Percentiles rank a stretch among this genome's conserved stretches.
Evolutionary conservation across 108 stramenopile species (phyloP).

Genomic region (Skeletonema menzelii): DNA sequence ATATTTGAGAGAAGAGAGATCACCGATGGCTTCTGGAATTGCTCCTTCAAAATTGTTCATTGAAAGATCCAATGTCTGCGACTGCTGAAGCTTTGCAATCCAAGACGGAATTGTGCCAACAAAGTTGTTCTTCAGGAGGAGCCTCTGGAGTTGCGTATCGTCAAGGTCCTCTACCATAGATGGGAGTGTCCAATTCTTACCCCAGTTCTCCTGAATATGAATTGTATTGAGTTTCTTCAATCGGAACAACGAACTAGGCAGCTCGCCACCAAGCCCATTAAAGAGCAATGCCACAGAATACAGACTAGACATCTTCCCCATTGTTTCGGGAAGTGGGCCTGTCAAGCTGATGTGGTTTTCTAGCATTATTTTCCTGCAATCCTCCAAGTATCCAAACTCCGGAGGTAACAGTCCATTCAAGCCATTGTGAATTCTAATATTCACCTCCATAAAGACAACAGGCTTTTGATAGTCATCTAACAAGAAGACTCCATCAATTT

Average conservation of each 20-base stretch:
- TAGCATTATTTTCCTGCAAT: background rate
- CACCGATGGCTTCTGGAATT: background rate
- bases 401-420: conserved; percentile 46
- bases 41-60: background rate
- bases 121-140: background rate
- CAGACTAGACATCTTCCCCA: background rate
- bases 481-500: too few relatives aligned
- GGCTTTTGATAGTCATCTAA: too few relatives aligned
- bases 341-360: background rate
- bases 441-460: too few relatives aligned
- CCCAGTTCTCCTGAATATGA: background rate
- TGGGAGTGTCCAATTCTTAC: background rate
- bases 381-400: conserved; percentile 20
- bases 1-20: conserved; percentile 1
- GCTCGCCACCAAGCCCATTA: conserved; percentile 4
- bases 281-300: background rate
- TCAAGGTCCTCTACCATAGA: background rate
- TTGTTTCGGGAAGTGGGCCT: background rate
- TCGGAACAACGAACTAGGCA: background rate
- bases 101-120: conserved; percentile 2
- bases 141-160: background rate
- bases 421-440: conserved; percentile 6
- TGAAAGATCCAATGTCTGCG: background rate
- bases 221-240: background rate
- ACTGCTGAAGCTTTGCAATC: background rate